These are phyloP conservation scores for Penicillium goetzii DNA, from an alignment of 495 filamentous ascomycete species.

Conservation along the genomic window DNA sequence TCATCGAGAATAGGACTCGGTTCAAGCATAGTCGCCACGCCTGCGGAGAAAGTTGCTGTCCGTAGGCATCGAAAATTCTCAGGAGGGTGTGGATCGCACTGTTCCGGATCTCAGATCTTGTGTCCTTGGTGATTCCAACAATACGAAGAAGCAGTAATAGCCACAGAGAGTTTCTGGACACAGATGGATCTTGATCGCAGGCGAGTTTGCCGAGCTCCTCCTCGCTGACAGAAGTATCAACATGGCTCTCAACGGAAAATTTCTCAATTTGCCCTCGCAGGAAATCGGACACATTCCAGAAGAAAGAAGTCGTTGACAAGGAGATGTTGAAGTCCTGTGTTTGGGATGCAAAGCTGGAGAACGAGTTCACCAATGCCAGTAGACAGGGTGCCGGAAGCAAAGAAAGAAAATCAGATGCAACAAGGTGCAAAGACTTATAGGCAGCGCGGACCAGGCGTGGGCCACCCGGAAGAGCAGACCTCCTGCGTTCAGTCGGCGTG, in stretches of 20 bases:
- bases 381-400: conserved; percentile 79
- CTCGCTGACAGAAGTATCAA: conserved; percentile 46
- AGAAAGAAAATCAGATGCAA: conserved; percentile 90
- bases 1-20: conserved; percentile 75
- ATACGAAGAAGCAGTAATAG: conserved; percentile 80
- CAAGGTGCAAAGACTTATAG: conserved; percentile 85
- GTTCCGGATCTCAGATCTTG: conserved; percentile 84
- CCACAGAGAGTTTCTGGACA: conserved; percentile 70
- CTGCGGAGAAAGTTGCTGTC: conserved; percentile 73
- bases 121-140: conserved; percentile 74
- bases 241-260: conserved; percentile 49
- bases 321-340: conserved; percentile 94
- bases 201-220: conserved; percentile 41
- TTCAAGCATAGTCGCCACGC: conserved; percentile 86
- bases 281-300: conserved; percentile 93
- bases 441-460: conserved; percentile 77
- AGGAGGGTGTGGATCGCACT: conserved; percentile 89
- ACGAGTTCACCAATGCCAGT: conserved; percentile 80
- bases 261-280: conserved; percentile 56
- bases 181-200: conserved; percentile 39
- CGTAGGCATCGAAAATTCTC: conserved; percentile 89
- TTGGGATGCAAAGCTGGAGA: conserved; percentile 85
- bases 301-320: conserved; percentile 89
- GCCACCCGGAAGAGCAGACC: conserved; percentile 57
- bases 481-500: conserved; percentile 27